Evolutionary conservation across 257 asterid species (phyloP).

Genomic region (Solanum peruvianum): DNA sequence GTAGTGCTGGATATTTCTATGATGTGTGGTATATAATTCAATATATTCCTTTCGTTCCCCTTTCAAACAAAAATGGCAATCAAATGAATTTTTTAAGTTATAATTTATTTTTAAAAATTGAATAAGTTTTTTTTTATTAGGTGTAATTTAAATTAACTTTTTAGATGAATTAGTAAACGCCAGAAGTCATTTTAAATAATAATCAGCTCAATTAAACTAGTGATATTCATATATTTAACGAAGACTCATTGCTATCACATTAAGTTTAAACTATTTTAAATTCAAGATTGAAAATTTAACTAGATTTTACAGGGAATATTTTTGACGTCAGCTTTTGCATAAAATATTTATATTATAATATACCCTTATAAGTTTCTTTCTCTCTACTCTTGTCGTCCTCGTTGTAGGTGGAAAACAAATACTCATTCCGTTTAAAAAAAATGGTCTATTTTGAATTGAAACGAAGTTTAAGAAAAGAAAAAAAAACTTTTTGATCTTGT

Average conservation of each 20-base stretch:
- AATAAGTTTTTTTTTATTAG: not conserved
- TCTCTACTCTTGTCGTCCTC: not conserved
- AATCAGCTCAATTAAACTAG: not conserved
- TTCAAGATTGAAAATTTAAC: not conserved
- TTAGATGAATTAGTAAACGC: not conserved
- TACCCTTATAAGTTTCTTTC: not conserved
- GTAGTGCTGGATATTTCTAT: not conserved
- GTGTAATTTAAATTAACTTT: not conserved
- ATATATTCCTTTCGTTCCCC: not conserved
- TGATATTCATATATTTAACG: not conserved
- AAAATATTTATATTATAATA: not conserved
- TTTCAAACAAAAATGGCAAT: not conserved
- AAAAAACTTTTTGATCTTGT: accelerated
- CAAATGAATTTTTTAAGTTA: not conserved
- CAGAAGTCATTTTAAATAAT: not conserved
- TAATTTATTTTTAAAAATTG: not conserved
- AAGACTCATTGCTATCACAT: not conserved
- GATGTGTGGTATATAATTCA: not conserved
- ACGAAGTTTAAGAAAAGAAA: too few relatives aligned
- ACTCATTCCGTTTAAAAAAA: too few relatives aligned
- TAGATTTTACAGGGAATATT: not conserved
- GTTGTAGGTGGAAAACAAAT: not conserved
- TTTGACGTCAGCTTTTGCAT: not conserved
- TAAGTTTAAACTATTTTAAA: not conserved
- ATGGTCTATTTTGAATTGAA: too few relatives aligned